phyloP scores from a whole-genome alignment of 2,329 filamentous ascomycete species.

The Aplosporella prunicola region DNA sequence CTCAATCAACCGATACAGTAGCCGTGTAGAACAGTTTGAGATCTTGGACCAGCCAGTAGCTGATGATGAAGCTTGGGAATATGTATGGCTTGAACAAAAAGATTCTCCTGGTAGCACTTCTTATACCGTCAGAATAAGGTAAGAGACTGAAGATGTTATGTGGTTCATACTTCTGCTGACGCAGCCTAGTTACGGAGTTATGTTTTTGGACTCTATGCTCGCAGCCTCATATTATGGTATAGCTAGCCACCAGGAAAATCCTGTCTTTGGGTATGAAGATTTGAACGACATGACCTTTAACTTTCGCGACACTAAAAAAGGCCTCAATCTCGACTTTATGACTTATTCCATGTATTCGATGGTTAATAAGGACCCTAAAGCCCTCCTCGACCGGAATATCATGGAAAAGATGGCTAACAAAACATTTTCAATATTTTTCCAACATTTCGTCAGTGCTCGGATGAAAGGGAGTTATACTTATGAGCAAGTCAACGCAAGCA shows the following conservation, averaged over 20 bases:
- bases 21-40: slow-evolving; percentile 10
- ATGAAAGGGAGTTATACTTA: no score
- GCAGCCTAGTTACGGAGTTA: slow-evolving; percentile 12
- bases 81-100: slow-evolving; percentile 11
- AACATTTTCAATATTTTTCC: slow-evolving; percentile 20
- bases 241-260: neutral
- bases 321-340: slow-evolving; percentile 25
- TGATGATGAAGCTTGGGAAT: slow-evolving; percentile 11
- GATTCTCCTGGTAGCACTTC: slow-evolving; percentile 3
- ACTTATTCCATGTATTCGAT: slow-evolving; percentile 21
- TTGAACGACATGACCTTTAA: slow-evolving; percentile 19
- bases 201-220: slow-evolving; percentile 14
- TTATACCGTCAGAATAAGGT: neutral
- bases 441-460: slow-evolving; percentile 19
- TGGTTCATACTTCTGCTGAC: slow-evolving; percentile 10
- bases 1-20: slow-evolving; percentile 6
- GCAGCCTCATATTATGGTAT: slow-evolving; percentile 9
- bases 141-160: neutral
- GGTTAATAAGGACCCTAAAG: slow-evolving; percentile 15
- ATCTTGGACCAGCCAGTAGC: slow-evolving; percentile 1
- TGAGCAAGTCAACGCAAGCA: no score
- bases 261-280: slow-evolving; percentile 9
- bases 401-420: slow-evolving; percentile 13
- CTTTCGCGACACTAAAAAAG: slow-evolving; percentile 16
- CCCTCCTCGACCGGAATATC: slow-evolving; percentile 12